phyloP scores from a whole-genome alignment of 306 rosid species.

The Vigna angularis region DNA sequence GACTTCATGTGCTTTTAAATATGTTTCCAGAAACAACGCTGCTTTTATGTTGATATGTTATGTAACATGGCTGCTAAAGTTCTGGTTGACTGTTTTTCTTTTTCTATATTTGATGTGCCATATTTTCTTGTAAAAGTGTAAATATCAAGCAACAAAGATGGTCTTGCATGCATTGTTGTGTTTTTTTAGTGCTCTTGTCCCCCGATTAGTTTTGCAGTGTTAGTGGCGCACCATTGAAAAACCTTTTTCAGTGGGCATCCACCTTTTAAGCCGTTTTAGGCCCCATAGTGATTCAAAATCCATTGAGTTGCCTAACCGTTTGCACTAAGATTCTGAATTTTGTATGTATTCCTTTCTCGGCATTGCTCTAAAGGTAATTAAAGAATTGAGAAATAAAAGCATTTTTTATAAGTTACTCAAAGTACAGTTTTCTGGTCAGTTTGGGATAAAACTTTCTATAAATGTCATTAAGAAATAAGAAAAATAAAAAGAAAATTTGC shows the following conservation, averaged over 20 bases:
- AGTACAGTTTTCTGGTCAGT: neutral
- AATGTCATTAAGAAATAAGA: too few relatives aligned
- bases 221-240: constrained; percentile 51
- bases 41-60: neutral
- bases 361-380: neutral
- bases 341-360: neutral
- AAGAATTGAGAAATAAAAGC: neutral
- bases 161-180: constrained; percentile 42
- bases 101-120: neutral
- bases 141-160: constrained; percentile 22
- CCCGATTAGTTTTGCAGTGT: constrained; percentile 22
- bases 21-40: neutral
- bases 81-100: neutral
- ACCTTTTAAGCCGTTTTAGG: constrained; percentile 37
- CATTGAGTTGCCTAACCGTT: constrained; percentile 21
- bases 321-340: neutral
- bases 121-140: constrained; percentile 13
- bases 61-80: neutral
- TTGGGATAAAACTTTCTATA: too few relatives aligned
- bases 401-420: neutral
- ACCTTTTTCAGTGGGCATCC: constrained; percentile 37
- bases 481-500: too few relatives aligned
- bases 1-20: neutral
- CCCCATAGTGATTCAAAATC: constrained; percentile 37
- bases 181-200: neutral